These are phyloP conservation scores for Ogataea wickerhamii DNA, from an alignment of 805 yeast species.

Conservation along the genomic window DNA sequence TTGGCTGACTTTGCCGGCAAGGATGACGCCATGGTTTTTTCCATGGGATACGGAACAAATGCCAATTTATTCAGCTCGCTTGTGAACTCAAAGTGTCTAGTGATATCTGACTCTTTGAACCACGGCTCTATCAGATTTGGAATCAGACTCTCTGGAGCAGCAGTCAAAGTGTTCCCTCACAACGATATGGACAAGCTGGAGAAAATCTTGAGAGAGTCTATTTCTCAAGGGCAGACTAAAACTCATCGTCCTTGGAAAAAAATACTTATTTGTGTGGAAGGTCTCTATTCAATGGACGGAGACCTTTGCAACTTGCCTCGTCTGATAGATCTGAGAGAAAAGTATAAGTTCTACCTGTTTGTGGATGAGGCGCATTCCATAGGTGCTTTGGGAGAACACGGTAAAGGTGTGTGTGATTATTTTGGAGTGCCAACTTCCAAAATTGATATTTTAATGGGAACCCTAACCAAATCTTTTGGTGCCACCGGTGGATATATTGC, in stretches of 20 bases:
- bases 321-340: slow-evolving; percentile 67
- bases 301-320: slow-evolving; percentile 79
- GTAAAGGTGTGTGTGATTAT: slow-evolving; percentile 94
- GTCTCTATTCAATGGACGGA: slow-evolving; percentile 91
- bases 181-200: slow-evolving; percentile 84
- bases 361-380: slow-evolving; percentile 98
- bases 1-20: slow-evolving; percentile 87
- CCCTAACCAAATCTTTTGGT: slow-evolving; percentile 95
- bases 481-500: slow-evolving; percentile 98
- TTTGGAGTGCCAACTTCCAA: slow-evolving; percentile 73
- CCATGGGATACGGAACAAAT: slow-evolving; percentile 96
- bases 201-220: slow-evolving; percentile 71
- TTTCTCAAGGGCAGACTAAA: slow-evolving; percentile 91
- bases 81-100: slow-evolving; percentile 82
- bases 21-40: slow-evolving; percentile 79
- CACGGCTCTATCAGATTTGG: slow-evolving; percentile 97
- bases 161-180: slow-evolving; percentile 87
- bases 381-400: slow-evolving; percentile 96
- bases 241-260: slow-evolving; percentile 96
- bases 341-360: slow-evolving; percentile 84
- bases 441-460: slow-evolving; percentile 93
- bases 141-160: slow-evolving; percentile 86
- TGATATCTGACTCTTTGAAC: slow-evolving; percentile 89
- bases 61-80: slow-evolving; percentile 81
- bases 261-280: slow-evolving; percentile 83